Percentiles rank a stretch among this genome's conserved stretches.
phyloP scores from a whole-genome alignment of 2,329 filamentous ascomycete species.

The Fusarium cyanostomum region DNA sequence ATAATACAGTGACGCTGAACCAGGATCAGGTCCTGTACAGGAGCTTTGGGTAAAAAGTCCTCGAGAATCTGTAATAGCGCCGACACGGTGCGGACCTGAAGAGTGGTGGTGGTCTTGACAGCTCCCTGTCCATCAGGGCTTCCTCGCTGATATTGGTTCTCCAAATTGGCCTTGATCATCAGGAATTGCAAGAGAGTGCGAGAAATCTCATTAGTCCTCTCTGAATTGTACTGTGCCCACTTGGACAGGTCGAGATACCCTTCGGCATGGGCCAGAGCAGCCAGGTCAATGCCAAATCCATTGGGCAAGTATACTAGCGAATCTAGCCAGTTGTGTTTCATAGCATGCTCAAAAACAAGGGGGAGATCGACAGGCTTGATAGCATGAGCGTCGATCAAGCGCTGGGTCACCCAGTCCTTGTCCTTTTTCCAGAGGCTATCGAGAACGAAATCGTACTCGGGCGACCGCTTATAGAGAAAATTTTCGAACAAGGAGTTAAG shows the following conservation, averaged over 20 bases:
- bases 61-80: conserved; percentile 82
- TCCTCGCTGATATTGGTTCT: conserved; percentile 74
- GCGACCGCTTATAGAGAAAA: conserved; percentile 81
- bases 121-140: conserved; percentile 68
- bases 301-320: conserved; percentile 81
- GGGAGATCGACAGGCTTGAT: conserved; percentile 66
- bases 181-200: conserved; percentile 81
- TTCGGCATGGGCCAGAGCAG: conserved; percentile 83
- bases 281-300: conserved; percentile 87
- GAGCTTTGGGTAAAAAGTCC: conserved; percentile 69
- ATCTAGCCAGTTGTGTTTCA: conserved; percentile 85
- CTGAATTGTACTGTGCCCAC: conserved; percentile 79
- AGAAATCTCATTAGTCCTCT: conserved; percentile 73
- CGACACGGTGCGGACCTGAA: conserved; percentile 87
- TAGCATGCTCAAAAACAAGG: conserved; percentile 68
- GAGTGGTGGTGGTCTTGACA: conserved; percentile 72
- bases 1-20: conserved; percentile 91
- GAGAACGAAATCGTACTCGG: conserved; percentile 86
- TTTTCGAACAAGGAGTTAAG: conserved; percentile 81
- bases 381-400: conserved; percentile 84
- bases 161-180: conserved; percentile 83
- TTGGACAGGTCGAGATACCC: conserved; percentile 81
- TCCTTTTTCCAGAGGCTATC: conserved; percentile 93
- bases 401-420: conserved; percentile 82
- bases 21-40: conserved; percentile 74